Conservation (phyloP, 2,329 filamentous ascomycete species). For the Pseudocercospora musae region DNA sequence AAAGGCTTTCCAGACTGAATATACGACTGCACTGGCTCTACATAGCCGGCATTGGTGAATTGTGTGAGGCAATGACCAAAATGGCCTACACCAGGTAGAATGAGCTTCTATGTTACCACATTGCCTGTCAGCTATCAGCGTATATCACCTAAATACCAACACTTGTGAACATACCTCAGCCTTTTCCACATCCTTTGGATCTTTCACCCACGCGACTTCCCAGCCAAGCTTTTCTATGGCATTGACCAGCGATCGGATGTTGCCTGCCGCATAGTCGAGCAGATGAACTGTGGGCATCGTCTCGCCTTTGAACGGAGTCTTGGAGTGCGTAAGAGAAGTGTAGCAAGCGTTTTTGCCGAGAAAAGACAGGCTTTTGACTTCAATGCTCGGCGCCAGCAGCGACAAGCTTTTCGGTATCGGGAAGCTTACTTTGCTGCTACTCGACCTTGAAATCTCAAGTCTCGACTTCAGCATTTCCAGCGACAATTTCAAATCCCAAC, state of each 20-base stretch:
- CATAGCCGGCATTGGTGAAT: slow-evolving; percentile 75
- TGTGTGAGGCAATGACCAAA: slow-evolving; percentile 94
- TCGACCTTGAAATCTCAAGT: not conserved
- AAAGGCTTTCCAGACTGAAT: slow-evolving; percentile 92
- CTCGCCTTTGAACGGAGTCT: not conserved
- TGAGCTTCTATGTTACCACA: slow-evolving; percentile 65
- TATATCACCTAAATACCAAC: not conserved
- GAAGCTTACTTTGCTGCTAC: not conserved
- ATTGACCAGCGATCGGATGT: slow-evolving; percentile 93
- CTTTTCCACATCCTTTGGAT: slow-evolving; percentile 76
- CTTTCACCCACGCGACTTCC: slow-evolving; percentile 84
- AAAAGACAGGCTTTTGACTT: slow-evolving; percentile 3
- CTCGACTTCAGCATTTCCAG: slow-evolving; percentile 7
- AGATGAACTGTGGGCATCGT: slow-evolving; percentile 74
- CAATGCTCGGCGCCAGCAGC: not conserved
- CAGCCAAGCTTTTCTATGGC: slow-evolving; percentile 96
- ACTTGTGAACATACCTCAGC: slow-evolving; percentile 63
- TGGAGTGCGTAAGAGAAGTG: not conserved
- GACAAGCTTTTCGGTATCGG: not conserved
- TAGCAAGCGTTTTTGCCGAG: not conserved
- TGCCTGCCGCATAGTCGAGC: slow-evolving; percentile 90
- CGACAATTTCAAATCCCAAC: not conserved
- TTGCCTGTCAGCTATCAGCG: slow-evolving; percentile 35
- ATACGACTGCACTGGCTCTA: slow-evolving; percentile 77
- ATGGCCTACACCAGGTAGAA: slow-evolving; percentile 93